Evolutionary conservation across 78 protist species (phyloP), one percentile per base, ranked within the genome.

Genomic region (Dictyostelium capitatum): DNA sequence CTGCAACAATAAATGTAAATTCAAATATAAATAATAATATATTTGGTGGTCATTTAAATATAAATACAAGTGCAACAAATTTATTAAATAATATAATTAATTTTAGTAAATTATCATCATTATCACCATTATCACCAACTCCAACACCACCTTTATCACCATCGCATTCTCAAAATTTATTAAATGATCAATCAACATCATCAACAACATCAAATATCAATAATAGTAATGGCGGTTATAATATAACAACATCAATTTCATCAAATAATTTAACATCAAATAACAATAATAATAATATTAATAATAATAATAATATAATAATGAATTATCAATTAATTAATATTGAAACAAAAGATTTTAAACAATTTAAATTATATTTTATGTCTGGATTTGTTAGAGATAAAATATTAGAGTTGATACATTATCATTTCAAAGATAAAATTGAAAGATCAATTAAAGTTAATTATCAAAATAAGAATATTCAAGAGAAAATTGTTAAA

Each of bases 401-500:
- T 30, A 53, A 72, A 20, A 23, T 75, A 9, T 6, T 85, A 10
- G 92, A 85, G 5, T 56, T 59, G 20, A 74, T 85, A 25, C 20
- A 43, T 20, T 85, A 54, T 32, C 83, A 59, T 48, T 85, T 30
- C 8, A 73, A 72, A 41, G 51, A 32, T 15, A 85, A 85, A 11
- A 50, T 85, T 14, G 79, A 85, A 62, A 53, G 62, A 17, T 54
- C 50, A 32, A 54, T 85, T 0, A 85, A 85, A 30, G 43, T 65
- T 2, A 67, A 57, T 4, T 47, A 47, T 15, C 30, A 48, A 19
- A 85, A 85, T 64, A 43, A 28, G 30, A 78, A 56, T 14, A 54
- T 75, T 8, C 92, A 85, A 28, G 25, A 59, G 11, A 72, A 85
- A 51, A 62, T 85, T 25, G 92, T 46, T 9, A 43, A 85, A 6